Evolutionary conservation across 768 basidiomycete species (phyloP).

Genomic region (Coprinopsis marcescibilis): DNA sequence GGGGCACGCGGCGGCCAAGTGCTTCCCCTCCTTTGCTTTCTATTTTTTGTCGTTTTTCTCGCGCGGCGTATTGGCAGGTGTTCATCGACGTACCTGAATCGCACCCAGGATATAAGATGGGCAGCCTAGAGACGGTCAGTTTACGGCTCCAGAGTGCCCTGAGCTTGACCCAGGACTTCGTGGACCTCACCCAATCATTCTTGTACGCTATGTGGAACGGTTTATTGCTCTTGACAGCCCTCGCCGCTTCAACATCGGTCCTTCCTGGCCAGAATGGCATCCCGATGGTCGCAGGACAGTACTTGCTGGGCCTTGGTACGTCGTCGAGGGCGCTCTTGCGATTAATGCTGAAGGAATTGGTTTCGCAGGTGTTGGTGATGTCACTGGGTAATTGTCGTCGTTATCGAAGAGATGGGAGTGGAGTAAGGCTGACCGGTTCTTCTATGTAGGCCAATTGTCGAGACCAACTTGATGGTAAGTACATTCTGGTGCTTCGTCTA

Average conservation of each 20-base stretch:
- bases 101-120: slow-evolving; percentile 2
- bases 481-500: background rate
- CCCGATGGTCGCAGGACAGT: slow-evolving; percentile 35
- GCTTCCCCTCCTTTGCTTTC: background rate
- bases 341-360: slow-evolving; percentile 1
- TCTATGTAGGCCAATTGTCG: slow-evolving; percentile 55
- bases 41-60: background rate
- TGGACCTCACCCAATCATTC: slow-evolving; percentile 30
- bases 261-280: slow-evolving; percentile 25
- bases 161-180: slow-evolving; percentile 29
- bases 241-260: slow-evolving; percentile 31
- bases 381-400: slow-evolving; percentile 52
- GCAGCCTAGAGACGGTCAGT: slow-evolving; percentile 24
- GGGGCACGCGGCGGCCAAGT: background rate
- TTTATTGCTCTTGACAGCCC: slow-evolving; percentile 38
- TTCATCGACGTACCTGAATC: background rate
- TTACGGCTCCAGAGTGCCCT: slow-evolving; percentile 27
- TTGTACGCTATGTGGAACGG: slow-evolving; percentile 33
- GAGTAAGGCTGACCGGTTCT: background rate
- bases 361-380: slow-evolving; percentile 56
- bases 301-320: slow-evolving; percentile 57
- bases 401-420: background rate
- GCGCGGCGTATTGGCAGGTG: background rate
- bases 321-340: slow-evolving; percentile 1
- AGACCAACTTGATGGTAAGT: slow-evolving; percentile 78